These are phyloP conservation scores for Ophiostoma sp. DNA, from an alignment of 2,329 filamentous ascomycete genomes.

Conservation along the genomic window DNA sequence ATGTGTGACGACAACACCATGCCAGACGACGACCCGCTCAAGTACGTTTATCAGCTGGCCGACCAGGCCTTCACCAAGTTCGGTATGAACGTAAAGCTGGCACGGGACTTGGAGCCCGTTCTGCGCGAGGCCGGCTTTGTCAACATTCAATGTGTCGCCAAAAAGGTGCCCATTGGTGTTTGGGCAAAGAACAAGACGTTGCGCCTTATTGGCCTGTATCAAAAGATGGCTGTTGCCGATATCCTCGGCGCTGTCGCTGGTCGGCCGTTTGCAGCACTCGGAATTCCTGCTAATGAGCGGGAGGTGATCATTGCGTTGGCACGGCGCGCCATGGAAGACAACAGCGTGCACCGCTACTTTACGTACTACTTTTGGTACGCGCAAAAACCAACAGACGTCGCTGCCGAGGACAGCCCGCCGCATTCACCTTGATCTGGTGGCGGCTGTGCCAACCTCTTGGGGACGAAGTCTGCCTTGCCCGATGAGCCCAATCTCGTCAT, in stretches of 20 bases:
- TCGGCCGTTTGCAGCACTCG: constrained; percentile 44
- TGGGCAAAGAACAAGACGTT: constrained; percentile 46
- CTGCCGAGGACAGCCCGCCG: neutral
- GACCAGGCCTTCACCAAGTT: constrained; percentile 38
- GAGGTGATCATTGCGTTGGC: constrained; percentile 36
- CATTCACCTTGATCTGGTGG: neutral
- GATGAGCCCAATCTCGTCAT: neutral
- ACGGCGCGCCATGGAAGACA: constrained; percentile 40
- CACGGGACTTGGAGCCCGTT: constrained; percentile 39
- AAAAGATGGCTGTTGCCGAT: constrained; percentile 42
- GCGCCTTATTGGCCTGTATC: constrained; percentile 44
- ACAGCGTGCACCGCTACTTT: constrained; percentile 43
- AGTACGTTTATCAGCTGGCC: constrained; percentile 35
- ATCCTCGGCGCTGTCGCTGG: constrained; percentile 43
- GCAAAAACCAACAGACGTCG: constrained; percentile 38
- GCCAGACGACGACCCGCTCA: constrained; percentile 43
- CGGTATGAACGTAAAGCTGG: constrained; percentile 40
- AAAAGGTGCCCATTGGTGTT: constrained; percentile 48
- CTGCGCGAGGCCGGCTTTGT: constrained; percentile 46
- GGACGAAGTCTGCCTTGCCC: neutral
- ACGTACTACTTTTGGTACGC: constrained; percentile 44
- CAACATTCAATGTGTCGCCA: constrained; percentile 42
- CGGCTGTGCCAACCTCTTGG: neutral
- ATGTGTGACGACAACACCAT: constrained; percentile 47
- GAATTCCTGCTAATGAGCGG: constrained; percentile 37